Evolutionary conservation across 768 basidiomycete species (phyloP).

Genomic region (Steccherinum ochraceum): DNA sequence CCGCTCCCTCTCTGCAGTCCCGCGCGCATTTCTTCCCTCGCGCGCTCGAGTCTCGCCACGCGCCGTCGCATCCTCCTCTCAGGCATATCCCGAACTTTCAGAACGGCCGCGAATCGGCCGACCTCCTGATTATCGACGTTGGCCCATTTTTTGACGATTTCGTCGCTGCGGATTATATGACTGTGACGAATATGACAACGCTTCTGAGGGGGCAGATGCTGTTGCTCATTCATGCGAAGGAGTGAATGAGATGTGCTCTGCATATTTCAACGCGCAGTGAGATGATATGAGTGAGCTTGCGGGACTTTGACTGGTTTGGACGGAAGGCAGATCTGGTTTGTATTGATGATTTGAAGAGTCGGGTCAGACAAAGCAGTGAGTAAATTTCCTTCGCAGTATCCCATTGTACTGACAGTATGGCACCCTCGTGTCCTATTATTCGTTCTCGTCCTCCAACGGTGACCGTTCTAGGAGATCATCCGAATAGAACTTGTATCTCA

Average conservation of each 20-base stretch:
- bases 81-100: slow-evolving; percentile 53
- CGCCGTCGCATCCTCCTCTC: slow-evolving; percentile 35
- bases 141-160: too few species aligned
- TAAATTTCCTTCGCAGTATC: too few species aligned
- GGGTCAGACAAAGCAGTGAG: too few species aligned
- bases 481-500: too few species aligned
- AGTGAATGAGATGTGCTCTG: slow-evolving; percentile 29
- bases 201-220: slow-evolving; percentile 70
- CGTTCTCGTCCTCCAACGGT: too few species aligned
- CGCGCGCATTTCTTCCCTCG: slow-evolving; percentile 40
- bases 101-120: slow-evolving; percentile 63
- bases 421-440: too few species aligned
- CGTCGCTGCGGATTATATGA: too few species aligned
- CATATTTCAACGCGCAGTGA: slow-evolving; percentile 58
- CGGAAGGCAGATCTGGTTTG: slow-evolving; percentile 48
- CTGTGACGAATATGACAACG: slow-evolving; percentile 30
- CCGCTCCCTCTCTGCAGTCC: slow-evolving; percentile 17
- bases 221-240: slow-evolving; percentile 51
- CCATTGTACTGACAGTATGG: too few species aligned
- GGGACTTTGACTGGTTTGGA: slow-evolving; percentile 66
- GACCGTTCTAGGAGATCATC: too few species aligned
- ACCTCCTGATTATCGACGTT: slow-evolving; percentile 67
- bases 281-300: slow-evolving; percentile 56
- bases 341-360: slow-evolving; percentile 32
- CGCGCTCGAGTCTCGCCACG: slow-evolving; percentile 24